phyloP scores from a whole-genome alignment of 2,329 filamentous ascomycete genomes.

The Ophiosphaerella narmari region DNA sequence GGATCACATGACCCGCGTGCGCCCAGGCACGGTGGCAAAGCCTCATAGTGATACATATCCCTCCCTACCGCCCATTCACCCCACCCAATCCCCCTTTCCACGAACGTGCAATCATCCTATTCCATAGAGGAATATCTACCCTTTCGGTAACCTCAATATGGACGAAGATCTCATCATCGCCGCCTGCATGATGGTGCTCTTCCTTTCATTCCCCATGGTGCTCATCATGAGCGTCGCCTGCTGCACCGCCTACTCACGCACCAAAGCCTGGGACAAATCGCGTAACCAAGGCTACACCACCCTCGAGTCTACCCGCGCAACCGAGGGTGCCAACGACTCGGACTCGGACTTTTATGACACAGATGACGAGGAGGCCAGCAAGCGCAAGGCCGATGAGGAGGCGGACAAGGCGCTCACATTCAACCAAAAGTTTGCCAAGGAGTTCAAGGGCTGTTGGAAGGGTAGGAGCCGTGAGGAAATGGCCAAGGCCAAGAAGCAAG shows the following conservation, averaged over 20 bases:
- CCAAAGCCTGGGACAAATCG: constrained; percentile 37
- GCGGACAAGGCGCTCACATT: constrained; percentile 33
- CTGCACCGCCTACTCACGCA: constrained; percentile 35
- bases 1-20: too few relatives aligned
- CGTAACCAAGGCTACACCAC: constrained; percentile 29
- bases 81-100: not conserved
- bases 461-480: constrained; percentile 33
- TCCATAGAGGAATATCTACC: not conserved
- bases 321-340: constrained; percentile 18
- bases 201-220: constrained; percentile 30
- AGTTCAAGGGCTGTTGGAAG: constrained; percentile 33
- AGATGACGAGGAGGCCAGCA: constrained; percentile 33
- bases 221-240: constrained; percentile 27
- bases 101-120: not conserved
- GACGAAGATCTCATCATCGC: constrained; percentile 36
- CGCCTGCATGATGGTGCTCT: constrained; percentile 28
- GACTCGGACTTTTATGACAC: constrained; percentile 37
- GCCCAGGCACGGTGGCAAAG: too few relatives aligned
- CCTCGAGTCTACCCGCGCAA: constrained; percentile 24
- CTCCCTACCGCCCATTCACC: not conserved
- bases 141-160: constrained; percentile 16
- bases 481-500: constrained; percentile 34
- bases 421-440: constrained; percentile 37
- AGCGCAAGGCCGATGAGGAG: constrained; percentile 37
- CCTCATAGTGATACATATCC: not conserved